A percentile compares a stretch with the other conserved stretches of the same genome.
Evolutionary conservation across 1,284 basidiomycete genomes (phyloP).

Genomic region (Pholiota adiposa): DNA sequence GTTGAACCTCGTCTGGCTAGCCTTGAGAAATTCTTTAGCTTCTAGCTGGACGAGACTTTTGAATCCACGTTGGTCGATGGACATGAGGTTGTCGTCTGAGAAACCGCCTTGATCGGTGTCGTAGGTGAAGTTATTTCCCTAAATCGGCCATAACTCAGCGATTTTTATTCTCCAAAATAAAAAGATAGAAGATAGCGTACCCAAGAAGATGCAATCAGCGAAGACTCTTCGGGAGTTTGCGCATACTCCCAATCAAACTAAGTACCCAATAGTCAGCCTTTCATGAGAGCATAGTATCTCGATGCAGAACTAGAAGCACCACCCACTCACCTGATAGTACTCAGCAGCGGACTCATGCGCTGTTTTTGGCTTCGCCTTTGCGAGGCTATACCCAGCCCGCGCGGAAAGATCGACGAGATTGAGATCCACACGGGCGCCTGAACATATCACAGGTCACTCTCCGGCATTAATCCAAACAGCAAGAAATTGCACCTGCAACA

Average conservation of each 20-base stretch:
- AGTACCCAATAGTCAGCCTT: neutral
- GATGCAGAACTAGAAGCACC: neutral
- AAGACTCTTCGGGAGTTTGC: conserved; percentile 63
- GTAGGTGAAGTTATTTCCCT: conserved; percentile 73
- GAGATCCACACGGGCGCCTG: conserved; percentile 46
- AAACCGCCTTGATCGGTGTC: conserved; percentile 59
- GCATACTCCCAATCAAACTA: conserved; percentile 56
- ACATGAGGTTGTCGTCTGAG: conserved; percentile 57
- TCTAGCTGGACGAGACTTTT: conserved; percentile 58
- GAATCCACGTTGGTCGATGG: conserved; percentile 67
- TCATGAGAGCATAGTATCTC: too few relatives aligned
- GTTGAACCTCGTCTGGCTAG: conserved; percentile 52
- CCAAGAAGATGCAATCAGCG: conserved; percentile 65
- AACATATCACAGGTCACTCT: neutral
- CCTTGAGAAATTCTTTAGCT: conserved; percentile 53
- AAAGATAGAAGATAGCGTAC: conserved; percentile 36
- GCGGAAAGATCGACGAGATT: conserved; percentile 53
- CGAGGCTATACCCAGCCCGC: conserved; percentile 51
- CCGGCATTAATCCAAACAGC: neutral
- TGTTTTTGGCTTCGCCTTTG: conserved; percentile 46
- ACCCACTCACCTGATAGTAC: conserved; percentile 49
- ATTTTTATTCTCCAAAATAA: neutral
- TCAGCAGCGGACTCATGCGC: conserved; percentile 52
- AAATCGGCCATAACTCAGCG: neutral
- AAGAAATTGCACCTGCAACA: conserved; percentile 41